These are phyloP conservation scores for Saprolegnia parasitica DNA, from an alignment of 352 stramenopile species.

Conservation along the genomic window DNA sequence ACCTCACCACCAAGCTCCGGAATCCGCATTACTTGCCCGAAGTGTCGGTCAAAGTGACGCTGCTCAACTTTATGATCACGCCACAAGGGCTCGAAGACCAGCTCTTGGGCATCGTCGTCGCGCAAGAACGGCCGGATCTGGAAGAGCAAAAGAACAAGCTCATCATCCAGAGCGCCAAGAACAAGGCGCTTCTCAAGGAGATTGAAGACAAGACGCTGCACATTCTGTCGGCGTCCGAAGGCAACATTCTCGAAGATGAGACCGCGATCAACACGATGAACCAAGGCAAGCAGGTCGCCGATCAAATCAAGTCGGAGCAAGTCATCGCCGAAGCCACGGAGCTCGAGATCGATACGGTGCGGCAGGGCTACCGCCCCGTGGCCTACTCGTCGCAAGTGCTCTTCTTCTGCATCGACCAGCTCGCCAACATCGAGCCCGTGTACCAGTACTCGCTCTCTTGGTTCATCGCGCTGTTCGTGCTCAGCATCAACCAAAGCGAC, in stretches of 20 bases:
- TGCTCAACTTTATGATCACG: slow-evolving; percentile 96
- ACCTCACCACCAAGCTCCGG: slow-evolving; percentile 92
- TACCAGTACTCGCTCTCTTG: slow-evolving; percentile 92
- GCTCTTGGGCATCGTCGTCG: slow-evolving; percentile 89
- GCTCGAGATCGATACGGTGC: slow-evolving; percentile 86
- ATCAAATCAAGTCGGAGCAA: slow-evolving; percentile 93
- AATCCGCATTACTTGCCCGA: slow-evolving; percentile 93
- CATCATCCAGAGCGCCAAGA: slow-evolving; percentile 88
- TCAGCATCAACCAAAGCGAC: slow-evolving; percentile 86
- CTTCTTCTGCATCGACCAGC: slow-evolving; percentile 93
- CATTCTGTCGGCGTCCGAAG: slow-evolving; percentile 86
- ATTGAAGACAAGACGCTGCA: slow-evolving; percentile 94
- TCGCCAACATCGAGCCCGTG: slow-evolving; percentile 91
- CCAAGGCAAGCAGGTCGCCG: slow-evolving; percentile 82
- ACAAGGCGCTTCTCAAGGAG: slow-evolving; percentile 89
- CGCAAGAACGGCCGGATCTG: slow-evolving; percentile 87
- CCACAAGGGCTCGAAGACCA: slow-evolving; percentile 90
- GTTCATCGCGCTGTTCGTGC: slow-evolving; percentile 90
- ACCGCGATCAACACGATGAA: slow-evolving; percentile 92
- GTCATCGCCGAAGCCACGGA: slow-evolving; percentile 86
- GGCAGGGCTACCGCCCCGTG: slow-evolving; percentile 84
- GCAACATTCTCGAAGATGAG: slow-evolving; percentile 93
- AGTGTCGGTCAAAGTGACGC: slow-evolving; percentile 89
- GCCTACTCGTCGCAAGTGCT: slow-evolving; percentile 87
- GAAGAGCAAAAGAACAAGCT: slow-evolving; percentile 92